Base-by-base conservation (phyloP, 805 yeast species). In the Metschnikowia orientalis region DNA sequence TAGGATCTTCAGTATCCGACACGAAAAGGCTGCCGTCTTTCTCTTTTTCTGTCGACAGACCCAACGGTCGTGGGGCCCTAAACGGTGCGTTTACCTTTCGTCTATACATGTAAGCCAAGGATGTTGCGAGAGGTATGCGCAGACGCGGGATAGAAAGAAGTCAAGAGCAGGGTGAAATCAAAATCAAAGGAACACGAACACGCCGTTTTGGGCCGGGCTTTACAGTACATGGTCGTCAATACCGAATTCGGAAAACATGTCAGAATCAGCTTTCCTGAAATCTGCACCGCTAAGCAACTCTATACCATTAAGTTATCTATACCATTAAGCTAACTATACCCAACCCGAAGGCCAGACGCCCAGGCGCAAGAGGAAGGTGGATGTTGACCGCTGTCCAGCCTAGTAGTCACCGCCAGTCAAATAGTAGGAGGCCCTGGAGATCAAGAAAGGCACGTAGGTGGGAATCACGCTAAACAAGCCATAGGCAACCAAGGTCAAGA, bases 51-150 rank as follows among this genome's bases (percentile, higher is more conserved):
- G 19, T 20, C 8, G 31, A 5, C 6, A 11, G 18, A 14, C 24
- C 15, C 16, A 45, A 15, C 18, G 40, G 44, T 14, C 75, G 48
- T 5, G 79, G 79, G 7, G 77, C 71, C 44, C 65, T 75, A 56
- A 75, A 75, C 1, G 78, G 78, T 26, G 73, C 71, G 40, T 69
- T 65, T 18, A 48, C 43, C 22, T 22, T 29, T 8, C 51, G 40
- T 34, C 36, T 38, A 28, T 45, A 48, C 56, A 51, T 51, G 26
- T 21, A 27, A n/a, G n/a, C n/a, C n/a, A n/a, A n/a, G n/a, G n/a
- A n/a, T n/a, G n/a, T n/a, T n/a, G n/a, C n/a, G n/a, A n/a, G n/a
- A n/a, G n/a, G n/a, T n/a, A n/a, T n/a, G n/a, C n/a, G n/a, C n/a
- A n/a, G n/a, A n/a, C n/a, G n/a, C n/a, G n/a, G n/a, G n/a, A n/a